Base-by-base conservation (phyloP, 148 eudicot species). In the Linanthus parryae region DNA sequence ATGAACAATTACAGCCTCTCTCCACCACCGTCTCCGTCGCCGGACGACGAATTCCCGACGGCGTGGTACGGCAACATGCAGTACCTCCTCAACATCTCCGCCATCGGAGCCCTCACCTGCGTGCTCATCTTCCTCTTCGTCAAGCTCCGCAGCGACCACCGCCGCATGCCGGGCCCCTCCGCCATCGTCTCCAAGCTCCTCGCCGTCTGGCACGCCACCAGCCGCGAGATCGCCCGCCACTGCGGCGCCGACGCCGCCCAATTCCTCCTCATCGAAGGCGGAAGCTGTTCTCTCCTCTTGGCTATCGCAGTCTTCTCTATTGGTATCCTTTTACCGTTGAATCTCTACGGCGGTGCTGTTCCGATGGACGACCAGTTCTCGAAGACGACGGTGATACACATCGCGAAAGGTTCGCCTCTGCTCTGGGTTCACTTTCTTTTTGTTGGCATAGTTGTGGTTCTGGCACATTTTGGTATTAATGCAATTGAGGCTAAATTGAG, bases 221-320 rank as follows among this genome's bases (percentile, higher is more conserved):
- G 79, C 21, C 74, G 75, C 2, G 83, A 84, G 62, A 87, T 92
- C 61, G 82, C 88, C 11, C 77, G 72, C 40, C 95, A 85, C 53
- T 89, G 97, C 30, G 98, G 98, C 0, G 96, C 98, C 8, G 98
- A 92, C 29, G 90, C 98, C 1, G 94, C 98, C 4, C 98, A 92
- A 47, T 92, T 81, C 56, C 81, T 87, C 30, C 65, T 92, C 21
- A 81, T 87, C 51, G 96, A 92, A 56, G 98, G 94, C 10, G 98
- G 94, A 15, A 68, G 79, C 52, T 87, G 73, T 25, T 74, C 70
- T 6, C 39, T 84, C 11, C 74, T 91, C 21, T 45, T 83, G 0
- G 64, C 65, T 4, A 63, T 82, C 16, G 65, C 83, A 2, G 11
- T 62, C 3, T n/a, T 81, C 17, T 79, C 79, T 0, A 4, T 81